Evolutionary conservation across 352 stramenopile genomes (phyloP).

Genomic region (Pythium vanterpoolii): DNA sequence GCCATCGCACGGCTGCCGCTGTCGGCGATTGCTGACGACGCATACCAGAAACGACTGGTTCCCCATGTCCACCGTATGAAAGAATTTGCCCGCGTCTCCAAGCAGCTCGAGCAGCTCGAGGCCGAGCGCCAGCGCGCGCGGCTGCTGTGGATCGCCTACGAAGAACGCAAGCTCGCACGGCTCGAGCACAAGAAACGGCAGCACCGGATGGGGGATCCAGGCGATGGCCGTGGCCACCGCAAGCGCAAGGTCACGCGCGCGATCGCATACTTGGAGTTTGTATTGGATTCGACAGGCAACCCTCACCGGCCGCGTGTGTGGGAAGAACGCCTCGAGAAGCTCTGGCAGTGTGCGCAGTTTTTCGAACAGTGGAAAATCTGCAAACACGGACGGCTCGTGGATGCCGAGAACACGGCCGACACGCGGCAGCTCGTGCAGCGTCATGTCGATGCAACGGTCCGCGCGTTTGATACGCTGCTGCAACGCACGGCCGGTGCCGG

Average conservation of each 20-base stretch:
- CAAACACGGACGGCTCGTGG: constrained; percentile 57
- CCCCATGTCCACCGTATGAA: constrained; percentile 59
- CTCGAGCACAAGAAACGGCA: constrained; percentile 42
- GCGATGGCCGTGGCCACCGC: constrained; percentile 16
- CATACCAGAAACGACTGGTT: constrained; percentile 52
- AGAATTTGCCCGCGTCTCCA: constrained; percentile 34
- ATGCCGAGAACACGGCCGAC: constrained; percentile 49
- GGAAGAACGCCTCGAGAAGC: constrained; percentile 57
- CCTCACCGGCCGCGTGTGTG: constrained; percentile 22
- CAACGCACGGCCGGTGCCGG: constrained; percentile 23
- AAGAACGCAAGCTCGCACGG: constrained; percentile 48
- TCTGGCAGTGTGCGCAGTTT: constrained; percentile 71
- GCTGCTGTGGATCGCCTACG: constrained; percentile 43
- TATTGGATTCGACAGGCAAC: constrained; percentile 52
- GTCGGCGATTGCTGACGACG: constrained; percentile 37
- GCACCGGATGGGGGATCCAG: constrained; percentile 27
- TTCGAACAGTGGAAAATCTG: constrained; percentile 77
- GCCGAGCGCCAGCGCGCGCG: constrained; percentile 46
- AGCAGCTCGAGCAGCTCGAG: constrained; percentile 41
- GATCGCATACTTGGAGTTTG: constrained; percentile 57
- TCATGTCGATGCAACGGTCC: constrained; percentile 43
- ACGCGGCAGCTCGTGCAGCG: constrained; percentile 49
- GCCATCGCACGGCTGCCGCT: constrained; percentile 33
- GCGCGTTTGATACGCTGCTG: constrained; percentile 53
- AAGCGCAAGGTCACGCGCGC: constrained; percentile 63